phyloP scores from a whole-genome alignment of 345 rosid species.

The Camelina sativa region DNA sequence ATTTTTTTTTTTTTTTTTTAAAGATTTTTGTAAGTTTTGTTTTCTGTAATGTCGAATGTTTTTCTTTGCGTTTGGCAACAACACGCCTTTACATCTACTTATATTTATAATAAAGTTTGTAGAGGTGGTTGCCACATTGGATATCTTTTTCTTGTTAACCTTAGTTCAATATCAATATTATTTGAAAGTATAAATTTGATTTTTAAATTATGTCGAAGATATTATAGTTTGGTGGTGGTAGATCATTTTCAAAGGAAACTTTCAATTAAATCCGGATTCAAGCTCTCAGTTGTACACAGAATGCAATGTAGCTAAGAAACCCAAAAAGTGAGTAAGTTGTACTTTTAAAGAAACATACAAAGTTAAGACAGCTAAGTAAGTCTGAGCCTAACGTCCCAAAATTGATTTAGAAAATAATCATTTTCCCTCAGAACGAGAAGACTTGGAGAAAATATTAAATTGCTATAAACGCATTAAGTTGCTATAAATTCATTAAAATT shows the following conservation, averaged over 20 bases:
- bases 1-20: not conserved
- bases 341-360: constrained; percentile 3
- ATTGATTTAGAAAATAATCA: not conserved
- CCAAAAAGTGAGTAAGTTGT: not conserved
- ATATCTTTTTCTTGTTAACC: not conserved
- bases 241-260: constrained; percentile 15
- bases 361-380: too few species aligned
- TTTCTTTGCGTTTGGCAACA: constrained; percentile 37
- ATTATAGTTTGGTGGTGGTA: constrained; percentile 9
- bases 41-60: constrained; percentile 29
- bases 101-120: constrained; percentile 27
- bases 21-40: not conserved
- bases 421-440: not conserved
- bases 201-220: constrained; percentile 9
- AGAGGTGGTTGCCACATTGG: constrained; percentile 22
- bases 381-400: too few species aligned
- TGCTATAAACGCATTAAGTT: too few species aligned
- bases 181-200: not conserved
- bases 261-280: constrained; percentile 10
- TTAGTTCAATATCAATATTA: not conserved
- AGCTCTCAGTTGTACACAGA: not conserved
- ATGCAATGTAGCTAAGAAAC: constrained; percentile 6
- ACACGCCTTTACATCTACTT: constrained; percentile 33
- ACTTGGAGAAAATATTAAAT: too few species aligned
- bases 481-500: too few species aligned